Evolutionary conservation across 768 basidiomycete genomes (phyloP).

Genomic region (Cyathus striatus): DNA sequence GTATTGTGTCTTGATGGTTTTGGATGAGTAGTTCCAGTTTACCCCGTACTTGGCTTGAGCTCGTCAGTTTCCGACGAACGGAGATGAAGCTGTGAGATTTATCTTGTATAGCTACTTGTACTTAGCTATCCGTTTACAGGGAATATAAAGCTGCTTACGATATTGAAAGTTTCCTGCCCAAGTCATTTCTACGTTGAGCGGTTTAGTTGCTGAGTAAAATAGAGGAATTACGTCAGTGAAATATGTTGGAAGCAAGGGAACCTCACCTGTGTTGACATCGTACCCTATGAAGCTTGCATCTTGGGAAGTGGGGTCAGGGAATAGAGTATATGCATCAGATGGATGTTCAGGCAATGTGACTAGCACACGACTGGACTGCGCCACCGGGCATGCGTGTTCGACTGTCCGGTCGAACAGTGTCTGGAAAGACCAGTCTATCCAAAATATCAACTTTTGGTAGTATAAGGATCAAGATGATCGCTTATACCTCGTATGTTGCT

Average conservation of each 20-base stretch:
- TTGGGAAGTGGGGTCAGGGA: slow-evolving; percentile 43
- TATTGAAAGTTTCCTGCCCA: slow-evolving; percentile 61
- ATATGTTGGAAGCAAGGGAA: slow-evolving; percentile 40
- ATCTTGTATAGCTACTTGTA: slow-evolving; percentile 25
- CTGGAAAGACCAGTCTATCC: slow-evolving; percentile 68
- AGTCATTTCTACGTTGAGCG: slow-evolving; percentile 51
- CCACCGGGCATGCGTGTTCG: slow-evolving; percentile 64
- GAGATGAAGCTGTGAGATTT: slow-evolving; percentile 47
- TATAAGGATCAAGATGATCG: slow-evolving; percentile 21
- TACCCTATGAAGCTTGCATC: slow-evolving; percentile 37
- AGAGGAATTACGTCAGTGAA: slow-evolving; percentile 30
- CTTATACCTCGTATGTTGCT: slow-evolving; percentile 48
- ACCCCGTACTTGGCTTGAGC: slow-evolving; percentile 73
- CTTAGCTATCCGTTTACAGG: not conserved
- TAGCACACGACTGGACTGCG: slow-evolving; percentile 48
- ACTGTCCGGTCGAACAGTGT: slow-evolving; percentile 66
- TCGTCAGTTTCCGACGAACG: slow-evolving; percentile 65
- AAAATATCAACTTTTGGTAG: slow-evolving; percentile 3
- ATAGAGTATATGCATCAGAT: slow-evolving; percentile 49
- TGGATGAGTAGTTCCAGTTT: slow-evolving; percentile 60
- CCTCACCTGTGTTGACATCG: slow-evolving; percentile 39
- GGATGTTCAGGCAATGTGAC: slow-evolving; percentile 55
- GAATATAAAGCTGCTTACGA: slow-evolving; percentile 34
- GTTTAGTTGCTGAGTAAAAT: slow-evolving; percentile 21
- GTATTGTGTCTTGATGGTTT: slow-evolving; percentile 45